Percentiles rank a stretch among this genome's conserved stretches.
Evolutionary conservation across 768 basidiomycete genomes (phyloP).

Genomic region (Ephemerocybe angulata): DNA sequence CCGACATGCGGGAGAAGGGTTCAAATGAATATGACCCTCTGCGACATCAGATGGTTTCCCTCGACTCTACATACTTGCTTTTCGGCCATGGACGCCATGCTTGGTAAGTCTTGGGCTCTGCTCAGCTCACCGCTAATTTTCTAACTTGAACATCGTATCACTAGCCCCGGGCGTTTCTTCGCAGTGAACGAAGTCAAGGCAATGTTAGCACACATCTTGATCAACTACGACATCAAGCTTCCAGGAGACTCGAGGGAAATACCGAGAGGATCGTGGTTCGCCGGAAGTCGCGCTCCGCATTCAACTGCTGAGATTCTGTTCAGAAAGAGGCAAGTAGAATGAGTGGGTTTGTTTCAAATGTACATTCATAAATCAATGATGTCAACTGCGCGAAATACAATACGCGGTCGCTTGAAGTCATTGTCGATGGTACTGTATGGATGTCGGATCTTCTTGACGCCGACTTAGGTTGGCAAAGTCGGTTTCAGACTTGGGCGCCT

Average conservation of each 20-base stretch:
- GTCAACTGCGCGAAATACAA: too few relatives aligned
- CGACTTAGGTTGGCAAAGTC: too few relatives aligned
- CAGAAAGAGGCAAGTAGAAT: slow-evolving; percentile 6
- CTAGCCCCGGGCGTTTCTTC: slow-evolving; percentile 39
- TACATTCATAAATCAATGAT: too few relatives aligned
- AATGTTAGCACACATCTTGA: slow-evolving; percentile 32
- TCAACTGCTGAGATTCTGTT: slow-evolving; percentile 8
- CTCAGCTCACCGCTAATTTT: background rate
- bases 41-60: slow-evolving; percentile 27
- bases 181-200: slow-evolving; percentile 36
- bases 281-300: background rate
- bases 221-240: slow-evolving; percentile 36
- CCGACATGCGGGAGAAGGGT: slow-evolving; percentile 21
- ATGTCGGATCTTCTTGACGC: too few relatives aligned
- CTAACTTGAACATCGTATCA: background rate
- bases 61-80: slow-evolving; percentile 20
- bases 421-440: too few relatives aligned
- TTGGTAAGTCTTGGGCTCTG: slow-evolving; percentile 21
- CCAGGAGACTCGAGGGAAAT: slow-evolving; percentile 6
- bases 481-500: too few relatives aligned
- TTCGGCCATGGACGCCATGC: slow-evolving; percentile 31
- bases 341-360: too few relatives aligned
- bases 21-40: slow-evolving; percentile 11
- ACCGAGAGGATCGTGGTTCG: background rate
- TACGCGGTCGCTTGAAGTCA: too few relatives aligned